Evolutionary conservation across 257 asterid species (phyloP), one percentile per base, ranked within the genome.

Genomic region (Plantago ovata): DNA sequence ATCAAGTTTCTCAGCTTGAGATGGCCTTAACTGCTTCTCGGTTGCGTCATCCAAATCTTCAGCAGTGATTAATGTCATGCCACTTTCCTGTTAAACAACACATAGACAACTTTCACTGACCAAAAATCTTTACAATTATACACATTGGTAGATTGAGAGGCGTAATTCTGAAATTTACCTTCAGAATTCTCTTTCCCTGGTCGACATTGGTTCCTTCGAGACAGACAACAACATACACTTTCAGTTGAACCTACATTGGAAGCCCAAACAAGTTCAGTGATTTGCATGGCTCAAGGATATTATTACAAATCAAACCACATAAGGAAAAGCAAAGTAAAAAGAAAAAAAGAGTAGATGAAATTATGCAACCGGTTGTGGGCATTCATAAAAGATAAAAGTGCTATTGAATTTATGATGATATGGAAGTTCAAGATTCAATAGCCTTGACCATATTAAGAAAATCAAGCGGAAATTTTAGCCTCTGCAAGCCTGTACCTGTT

Each of bases 131-230:
- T 32, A 32, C 14, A 13, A 53, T 3, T n/a, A n/a, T n/a, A n/a
- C n/a, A 14, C n/a, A n/a, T 43, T 20, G 32, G 28, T 28, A 24
- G 2, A 15, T 53, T 19, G 6, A 54, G 18, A 13, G 44, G 67
- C 44, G 50, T 36, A 21, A 52, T 52, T 23, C 19, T 9, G 10
- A 58, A 3, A 61, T 64, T 64, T 73, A 91, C 98, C 98, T 83
- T 91, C 63, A 91, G 82, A 68, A 91, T 91, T 79, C 95, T 85
- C 82, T 85, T 87, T 55, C 96, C 96, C 69, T 81, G 93, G 74
- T 92, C 98, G 18, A 92, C 98, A 24, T 92, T 92, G 69, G 98
- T 92, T 53, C 98, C 98, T 77, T 92, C 98, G 43, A 92, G 95
- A 56, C 98, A 94, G 64, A 92, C 98, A 38, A 92, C 73, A 14